Conservation (phyloP, 2,329 filamentous ascomycete species). For the Phialocephala subalpina region DNA sequence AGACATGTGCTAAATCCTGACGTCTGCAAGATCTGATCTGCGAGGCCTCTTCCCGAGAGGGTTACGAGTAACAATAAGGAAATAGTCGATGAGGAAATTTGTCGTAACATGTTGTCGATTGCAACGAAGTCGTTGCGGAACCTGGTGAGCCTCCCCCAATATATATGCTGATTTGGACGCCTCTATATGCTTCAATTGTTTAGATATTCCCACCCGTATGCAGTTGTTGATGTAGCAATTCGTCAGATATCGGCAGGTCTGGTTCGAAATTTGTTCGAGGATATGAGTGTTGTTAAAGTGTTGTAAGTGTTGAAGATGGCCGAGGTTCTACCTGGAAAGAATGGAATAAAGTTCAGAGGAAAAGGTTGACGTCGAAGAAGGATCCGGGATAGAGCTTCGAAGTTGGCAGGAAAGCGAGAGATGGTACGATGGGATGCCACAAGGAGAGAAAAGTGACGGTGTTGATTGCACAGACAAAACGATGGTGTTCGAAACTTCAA, state of each 20-base stretch:
- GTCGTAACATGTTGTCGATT: constrained; percentile 41
- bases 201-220: constrained; percentile 9
- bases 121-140: constrained; percentile 16
- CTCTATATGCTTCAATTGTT: constrained; percentile 18
- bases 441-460: neutral
- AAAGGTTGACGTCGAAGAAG: constrained; percentile 11
- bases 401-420: constrained; percentile 6
- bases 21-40: constrained; percentile 78
- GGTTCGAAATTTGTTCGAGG: constrained; percentile 10
- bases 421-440: constrained; percentile 5
- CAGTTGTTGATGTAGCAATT: constrained; percentile 13
- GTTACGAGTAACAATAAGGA: constrained; percentile 41
- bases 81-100: constrained; percentile 38
- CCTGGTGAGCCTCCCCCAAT: constrained; percentile 20
- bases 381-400: neutral
- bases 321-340: constrained; percentile 68
- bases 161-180: constrained; percentile 20
- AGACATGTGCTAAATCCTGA: constrained; percentile 81
- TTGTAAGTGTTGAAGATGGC: constrained; percentile 41
- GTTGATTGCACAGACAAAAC: constrained; percentile 24
- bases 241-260: constrained; percentile 12
- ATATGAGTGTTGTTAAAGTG: neutral
- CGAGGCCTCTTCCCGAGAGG: constrained; percentile 57
- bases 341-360: constrained; percentile 36
- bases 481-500: constrained; percentile 19